phyloP scores from a whole-genome alignment of 257 asterid genomes.

The Coffea eugenioides region DNA sequence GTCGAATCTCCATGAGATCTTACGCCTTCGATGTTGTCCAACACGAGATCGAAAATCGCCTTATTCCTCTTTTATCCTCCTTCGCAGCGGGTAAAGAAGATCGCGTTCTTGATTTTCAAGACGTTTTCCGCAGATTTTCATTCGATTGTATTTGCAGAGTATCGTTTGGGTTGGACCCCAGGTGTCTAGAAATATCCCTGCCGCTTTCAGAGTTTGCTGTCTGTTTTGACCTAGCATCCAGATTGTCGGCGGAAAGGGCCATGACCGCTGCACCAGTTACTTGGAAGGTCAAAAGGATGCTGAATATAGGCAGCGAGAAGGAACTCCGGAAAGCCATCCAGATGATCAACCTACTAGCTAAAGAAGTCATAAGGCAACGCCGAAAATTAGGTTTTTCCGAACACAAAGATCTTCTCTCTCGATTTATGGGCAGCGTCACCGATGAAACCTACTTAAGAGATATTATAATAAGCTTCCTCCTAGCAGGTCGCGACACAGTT shows the following conservation, averaged over 20 bases:
- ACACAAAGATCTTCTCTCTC: constrained; percentile 37
- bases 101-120: constrained; percentile 36
- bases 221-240: constrained; percentile 42
- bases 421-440: constrained; percentile 33
- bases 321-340: constrained; percentile 28
- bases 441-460: constrained; percentile 43
- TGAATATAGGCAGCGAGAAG: constrained; percentile 39
- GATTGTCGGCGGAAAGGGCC: constrained; percentile 46
- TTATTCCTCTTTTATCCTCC: constrained; percentile 36
- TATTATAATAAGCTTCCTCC: constrained; percentile 39
- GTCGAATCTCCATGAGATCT: constrained; percentile 26
- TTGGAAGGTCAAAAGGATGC: constrained; percentile 38
- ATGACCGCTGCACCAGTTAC: constrained; percentile 35
- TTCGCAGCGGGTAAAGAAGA: background rate
- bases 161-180: constrained; percentile 50
- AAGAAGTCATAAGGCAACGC: constrained; percentile 37
- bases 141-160: constrained; percentile 47
- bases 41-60: constrained; percentile 36
- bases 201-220: constrained; percentile 40
- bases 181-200: constrained; percentile 34
- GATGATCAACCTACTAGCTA: constrained; percentile 30
- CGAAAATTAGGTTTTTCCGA: constrained; percentile 33
- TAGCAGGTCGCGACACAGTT: constrained; percentile 45
- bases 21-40: constrained; percentile 40
- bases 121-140: constrained; percentile 39